A percentile compares a stretch with the other conserved stretches of the same genome.
Conservation (phyloP, 2,329 filamentous ascomycete species). For the Exophiala phaeomuriformis region DNA sequence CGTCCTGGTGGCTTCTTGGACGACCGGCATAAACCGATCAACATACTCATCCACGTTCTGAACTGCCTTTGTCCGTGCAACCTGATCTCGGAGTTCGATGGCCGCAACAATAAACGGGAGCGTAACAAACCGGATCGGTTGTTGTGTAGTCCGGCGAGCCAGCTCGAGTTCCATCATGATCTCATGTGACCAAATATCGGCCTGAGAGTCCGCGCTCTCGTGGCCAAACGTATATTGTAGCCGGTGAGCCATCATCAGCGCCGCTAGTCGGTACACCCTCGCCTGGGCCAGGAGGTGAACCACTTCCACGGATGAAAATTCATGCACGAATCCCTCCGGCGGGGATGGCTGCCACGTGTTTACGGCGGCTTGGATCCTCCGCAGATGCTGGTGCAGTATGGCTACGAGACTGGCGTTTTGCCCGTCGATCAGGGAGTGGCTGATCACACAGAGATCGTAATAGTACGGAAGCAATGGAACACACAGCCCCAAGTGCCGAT, state of each 20-base stretch:
- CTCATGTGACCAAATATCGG: conserved; percentile 11
- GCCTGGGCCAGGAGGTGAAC: conserved; percentile 13
- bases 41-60: conserved; percentile 12
- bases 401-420: neutral
- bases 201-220: conserved; percentile 6
- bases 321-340: conserved; percentile 5
- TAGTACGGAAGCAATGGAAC: conserved; percentile 10
- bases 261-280: conserved; percentile 12
- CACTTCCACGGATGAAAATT: conserved; percentile 5
- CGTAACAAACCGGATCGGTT: conserved; percentile 7
- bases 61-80: conserved; percentile 1
- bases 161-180: conserved; percentile 11
- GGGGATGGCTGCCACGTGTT: conserved; percentile 7
- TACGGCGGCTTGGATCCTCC: conserved; percentile 3
- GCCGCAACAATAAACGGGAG: conserved; percentile 12
- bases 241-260: conserved; percentile 8
- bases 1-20: conserved; percentile 8
- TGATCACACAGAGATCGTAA: conserved; percentile 14
- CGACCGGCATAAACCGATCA: conserved; percentile 11
- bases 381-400: conserved; percentile 2
- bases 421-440: conserved; percentile 7
- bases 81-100: conserved; percentile 9
- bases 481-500: conserved; percentile 13
- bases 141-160: conserved; percentile 1
- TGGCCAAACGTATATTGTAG: conserved; percentile 7